Base-by-base conservation (phyloP, 2,329 filamentous ascomycete genomes). In the Esteya vermicola region DNA sequence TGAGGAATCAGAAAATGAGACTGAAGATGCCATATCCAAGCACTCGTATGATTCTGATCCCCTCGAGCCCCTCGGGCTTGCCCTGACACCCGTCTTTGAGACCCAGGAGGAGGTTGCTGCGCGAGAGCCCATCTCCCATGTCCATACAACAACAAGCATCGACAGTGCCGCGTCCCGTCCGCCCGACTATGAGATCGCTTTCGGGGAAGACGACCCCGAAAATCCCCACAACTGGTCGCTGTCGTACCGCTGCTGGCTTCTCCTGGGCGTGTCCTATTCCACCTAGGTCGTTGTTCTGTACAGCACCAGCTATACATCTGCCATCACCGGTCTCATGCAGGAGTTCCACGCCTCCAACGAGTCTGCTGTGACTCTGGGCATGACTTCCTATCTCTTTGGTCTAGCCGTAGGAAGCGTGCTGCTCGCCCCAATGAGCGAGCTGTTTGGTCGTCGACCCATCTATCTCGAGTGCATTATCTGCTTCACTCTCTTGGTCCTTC, bases 361-460 rank as follows among this genome's bases (percentile, higher is more conserved):
- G 32, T 69, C 71, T 0, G 53, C 80, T 10, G 70, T 75, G 2
- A 81, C 81, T 0, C 61, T 88, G 3, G 83, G 83, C 4, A 64
- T 88, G 18, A 88, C 82, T 0, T 76, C 77, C 0, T 89, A 88
- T 51, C 65, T 88, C 10, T 51, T 82, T 25, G 83, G 83, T 5
- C 65, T 88, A 26, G 81, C 81, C 1, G 53, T 67, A 1, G 83
- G 82, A 1, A 75, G 72, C 25, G 61, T 88, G 43, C 57, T 88
- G n/a, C 65, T 85, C 25, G 83, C 83, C 2, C 83, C 83, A 0
- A 58, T 86, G 37, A 73, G 68, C 46, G 78, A 83, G 56, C 67
- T 82, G 53, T 79, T 73, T 41, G 78, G 78, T 1, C 63, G 78
- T 6, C 59, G 72, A 35, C 68, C 67, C 6, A 73, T 88, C 5